phyloP scores from a whole-genome alignment of 108 stramenopile genomes.

The Discostella stelligeroides region DNA sequence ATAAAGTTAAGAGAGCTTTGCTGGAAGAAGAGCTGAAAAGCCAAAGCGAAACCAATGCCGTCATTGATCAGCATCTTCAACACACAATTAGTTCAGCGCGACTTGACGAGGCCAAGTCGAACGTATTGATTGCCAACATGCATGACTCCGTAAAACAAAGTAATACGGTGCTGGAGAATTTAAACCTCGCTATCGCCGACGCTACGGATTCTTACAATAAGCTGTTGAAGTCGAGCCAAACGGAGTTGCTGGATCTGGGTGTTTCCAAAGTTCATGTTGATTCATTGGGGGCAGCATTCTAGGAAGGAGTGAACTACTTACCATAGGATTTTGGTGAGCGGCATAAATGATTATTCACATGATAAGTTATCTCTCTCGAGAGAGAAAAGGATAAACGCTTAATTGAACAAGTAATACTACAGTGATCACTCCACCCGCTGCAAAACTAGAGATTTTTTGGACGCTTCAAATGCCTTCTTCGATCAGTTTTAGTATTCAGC shows the following conservation, averaged over 20 bases:
- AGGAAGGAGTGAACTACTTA: neutral
- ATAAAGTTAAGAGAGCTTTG: constrained; percentile 16
- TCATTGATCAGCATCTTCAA: constrained; percentile 30
- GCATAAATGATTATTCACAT: too few relatives aligned
- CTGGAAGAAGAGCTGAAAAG: constrained; percentile 21
- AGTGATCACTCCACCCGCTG: too few relatives aligned
- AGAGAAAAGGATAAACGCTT: too few relatives aligned
- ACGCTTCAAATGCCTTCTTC: neutral
- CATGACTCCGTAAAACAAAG: constrained; percentile 22
- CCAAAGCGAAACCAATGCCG: constrained; percentile 20
- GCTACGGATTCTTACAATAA: constrained; percentile 20
- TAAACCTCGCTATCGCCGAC: constrained; percentile 22
- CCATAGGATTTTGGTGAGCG: too few relatives aligned
- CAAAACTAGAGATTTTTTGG: neutral
- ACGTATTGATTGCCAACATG: constrained; percentile 16
- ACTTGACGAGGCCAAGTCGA: constrained; percentile 20
- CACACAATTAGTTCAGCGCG: constrained; percentile 40
- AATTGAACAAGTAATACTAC: too few relatives aligned
- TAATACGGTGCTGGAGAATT: constrained; percentile 19
- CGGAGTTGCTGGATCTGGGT: constrained; percentile 8
- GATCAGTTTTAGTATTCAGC: constrained; percentile 7
- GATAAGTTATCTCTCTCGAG: too few relatives aligned
- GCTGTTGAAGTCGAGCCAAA: constrained; percentile 11
- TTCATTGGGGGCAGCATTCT: constrained; percentile 3
- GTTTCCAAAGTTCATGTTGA: constrained; percentile 15